These are phyloP conservation scores for Podila epigama DNA, from an alignment of 192 early-diverging fungal species.

Conservation along the genomic window DNA sequence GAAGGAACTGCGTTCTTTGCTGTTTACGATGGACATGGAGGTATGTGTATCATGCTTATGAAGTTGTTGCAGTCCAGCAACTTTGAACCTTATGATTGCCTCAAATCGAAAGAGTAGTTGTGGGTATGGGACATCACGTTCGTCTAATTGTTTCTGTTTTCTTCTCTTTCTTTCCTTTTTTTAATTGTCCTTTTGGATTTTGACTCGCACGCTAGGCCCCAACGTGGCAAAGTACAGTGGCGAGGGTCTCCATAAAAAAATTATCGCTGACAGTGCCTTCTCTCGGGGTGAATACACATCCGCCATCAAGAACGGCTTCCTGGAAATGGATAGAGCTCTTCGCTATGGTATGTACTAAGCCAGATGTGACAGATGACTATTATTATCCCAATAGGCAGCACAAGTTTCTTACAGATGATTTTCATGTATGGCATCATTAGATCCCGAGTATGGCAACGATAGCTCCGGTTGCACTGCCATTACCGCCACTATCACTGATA, in stretches of 20 bases:
- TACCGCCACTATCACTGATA: slow-evolving; percentile 81
- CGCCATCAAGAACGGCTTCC: slow-evolving; percentile 86
- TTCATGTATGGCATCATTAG: slow-evolving; percentile 44
- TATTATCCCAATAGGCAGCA: no score
- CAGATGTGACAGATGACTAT: no score
- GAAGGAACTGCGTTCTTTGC: slow-evolving; percentile 86
- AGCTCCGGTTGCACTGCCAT: slow-evolving; percentile 99
- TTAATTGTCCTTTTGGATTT: not conserved
- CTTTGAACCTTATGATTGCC: not conserved
- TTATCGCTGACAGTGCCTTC: slow-evolving; percentile 73
- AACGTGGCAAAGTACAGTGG: slow-evolving; percentile 88
- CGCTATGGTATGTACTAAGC: slow-evolving; percentile 69
- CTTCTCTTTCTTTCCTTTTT: not conserved
- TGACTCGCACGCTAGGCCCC: slow-evolving; percentile 53
- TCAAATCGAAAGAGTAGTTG: no score
- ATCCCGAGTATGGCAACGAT: slow-evolving; percentile 78
- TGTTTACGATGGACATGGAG: slow-evolving; percentile 98
- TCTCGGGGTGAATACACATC: slow-evolving; percentile 66
- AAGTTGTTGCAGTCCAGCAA: not conserved
- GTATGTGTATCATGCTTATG: slow-evolving; percentile 31
- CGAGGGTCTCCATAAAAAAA: slow-evolving; percentile 74
- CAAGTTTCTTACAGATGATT: not conserved
- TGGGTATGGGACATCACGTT: not conserved
- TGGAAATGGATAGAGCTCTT: slow-evolving; percentile 82
- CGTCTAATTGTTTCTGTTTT: not conserved